Evolutionary conservation across 768 basidiomycete genomes (phyloP).

Genomic region (Daedaleopsis sinensis): DNA sequence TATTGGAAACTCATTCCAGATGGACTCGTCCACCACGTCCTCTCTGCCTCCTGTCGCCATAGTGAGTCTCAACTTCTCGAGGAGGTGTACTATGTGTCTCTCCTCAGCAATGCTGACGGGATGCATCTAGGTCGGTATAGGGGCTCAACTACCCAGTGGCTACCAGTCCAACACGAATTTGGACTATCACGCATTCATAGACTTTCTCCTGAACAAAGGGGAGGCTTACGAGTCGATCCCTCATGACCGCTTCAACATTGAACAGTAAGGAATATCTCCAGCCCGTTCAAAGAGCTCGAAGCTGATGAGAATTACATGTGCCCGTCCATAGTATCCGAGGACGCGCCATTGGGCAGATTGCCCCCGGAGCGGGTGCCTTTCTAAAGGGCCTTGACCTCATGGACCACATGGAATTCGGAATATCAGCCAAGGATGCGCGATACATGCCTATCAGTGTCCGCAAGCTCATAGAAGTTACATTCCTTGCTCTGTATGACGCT

Average conservation of each 20-base stretch:
- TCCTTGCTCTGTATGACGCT: slow-evolving; percentile 48
- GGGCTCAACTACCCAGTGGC: slow-evolving; percentile 42
- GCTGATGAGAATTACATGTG: too few species aligned
- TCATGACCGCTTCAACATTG: slow-evolving; percentile 35
- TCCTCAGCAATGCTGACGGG: neutral
- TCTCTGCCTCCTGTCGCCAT: too few species aligned
- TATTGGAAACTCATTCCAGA: too few species aligned
- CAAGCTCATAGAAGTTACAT: slow-evolving; percentile 41
- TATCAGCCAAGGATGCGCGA: slow-evolving; percentile 39
- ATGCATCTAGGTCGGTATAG: slow-evolving; percentile 38
- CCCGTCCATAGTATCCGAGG: neutral
- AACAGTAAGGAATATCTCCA: slow-evolving; percentile 28
- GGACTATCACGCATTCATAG: slow-evolving; percentile 39
- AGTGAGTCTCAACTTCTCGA: too few species aligned
- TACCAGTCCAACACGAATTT: slow-evolving; percentile 30
- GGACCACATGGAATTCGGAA: slow-evolving; percentile 45
- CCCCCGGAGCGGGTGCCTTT: slow-evolving; percentile 38
- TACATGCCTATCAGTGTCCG: slow-evolving; percentile 39
- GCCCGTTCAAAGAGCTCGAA: neutral
- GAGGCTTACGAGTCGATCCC: slow-evolving; percentile 39
- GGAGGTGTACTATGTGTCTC: too few species aligned
- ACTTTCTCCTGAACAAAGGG: slow-evolving; percentile 37
- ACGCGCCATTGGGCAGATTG: slow-evolving; percentile 15
- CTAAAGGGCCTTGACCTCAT: slow-evolving; percentile 41
- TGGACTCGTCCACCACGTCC: too few species aligned